These are phyloP conservation scores for Davidsoniella eucalypti DNA, from an alignment of 2,329 filamentous ascomycete genomes.

Conservation along the genomic window DNA sequence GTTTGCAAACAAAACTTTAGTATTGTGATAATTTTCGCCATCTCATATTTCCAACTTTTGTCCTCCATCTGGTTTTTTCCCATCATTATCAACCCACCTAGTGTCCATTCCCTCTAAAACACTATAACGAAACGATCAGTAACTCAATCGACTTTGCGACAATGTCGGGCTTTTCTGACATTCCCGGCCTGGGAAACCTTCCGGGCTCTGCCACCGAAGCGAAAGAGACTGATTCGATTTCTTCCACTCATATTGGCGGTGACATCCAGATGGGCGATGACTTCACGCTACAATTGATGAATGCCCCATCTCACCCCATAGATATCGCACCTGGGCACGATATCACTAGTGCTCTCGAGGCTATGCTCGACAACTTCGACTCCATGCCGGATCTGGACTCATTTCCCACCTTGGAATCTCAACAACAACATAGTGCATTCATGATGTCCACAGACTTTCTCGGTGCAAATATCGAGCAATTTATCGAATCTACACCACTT, in stretches of 20 bases:
- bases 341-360: constrained; percentile 10
- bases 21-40: neutral
- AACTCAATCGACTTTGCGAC: neutral
- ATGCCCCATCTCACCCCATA: neutral
- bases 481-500: neutral
- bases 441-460: neutral
- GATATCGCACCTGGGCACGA: constrained; percentile 1
- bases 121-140: neutral
- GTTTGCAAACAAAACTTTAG: neutral
- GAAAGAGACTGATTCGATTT: neutral
- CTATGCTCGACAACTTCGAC: constrained; percentile 11
- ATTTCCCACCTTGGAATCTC: neutral
- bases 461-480: neutral
- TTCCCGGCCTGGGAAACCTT: constrained; percentile 8
- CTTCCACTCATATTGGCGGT: neutral
- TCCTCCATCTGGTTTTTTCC: neutral
- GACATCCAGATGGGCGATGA: constrained; percentile 9
- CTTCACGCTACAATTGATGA: neutral
- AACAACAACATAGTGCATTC: neutral
- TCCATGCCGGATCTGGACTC: constrained; percentile 6
- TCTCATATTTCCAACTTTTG: no score
- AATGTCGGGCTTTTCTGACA: constrained; percentile 2
- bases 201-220: neutral
- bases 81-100: neutral
- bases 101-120: neutral